These are phyloP conservation scores for Solanum ossicruentum DNA, from an alignment of 257 asterid genomes.

Conservation along the genomic window DNA sequence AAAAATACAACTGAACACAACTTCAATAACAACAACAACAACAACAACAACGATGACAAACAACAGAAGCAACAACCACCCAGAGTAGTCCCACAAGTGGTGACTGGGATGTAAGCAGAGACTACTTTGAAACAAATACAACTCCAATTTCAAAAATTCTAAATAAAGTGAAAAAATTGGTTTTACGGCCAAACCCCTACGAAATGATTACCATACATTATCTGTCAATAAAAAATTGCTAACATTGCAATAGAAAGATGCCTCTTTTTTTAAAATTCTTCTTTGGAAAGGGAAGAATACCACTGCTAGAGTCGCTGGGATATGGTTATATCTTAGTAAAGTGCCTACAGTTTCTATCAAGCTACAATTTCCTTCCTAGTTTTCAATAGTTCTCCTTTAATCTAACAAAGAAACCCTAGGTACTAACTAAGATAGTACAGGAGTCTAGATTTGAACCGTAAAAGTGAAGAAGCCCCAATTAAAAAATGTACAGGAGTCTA, in stretches of 20 bases:
- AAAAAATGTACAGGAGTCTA: background rate
- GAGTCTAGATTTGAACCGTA: background rate
- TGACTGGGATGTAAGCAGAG: background rate
- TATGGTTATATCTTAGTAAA: background rate
- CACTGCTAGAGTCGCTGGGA: background rate
- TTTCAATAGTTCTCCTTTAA: background rate
- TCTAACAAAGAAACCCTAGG: background rate
- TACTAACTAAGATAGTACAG: too few relatives aligned
- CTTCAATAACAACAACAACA: too few relatives aligned
- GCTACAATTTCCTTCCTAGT: background rate
- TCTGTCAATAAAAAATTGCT: background rate
- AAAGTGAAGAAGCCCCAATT: background rate
- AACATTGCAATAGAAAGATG: background rate
- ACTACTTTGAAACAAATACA: background rate
- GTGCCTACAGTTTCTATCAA: background rate
- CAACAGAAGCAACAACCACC: background rate
- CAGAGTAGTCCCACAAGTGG: background rate
- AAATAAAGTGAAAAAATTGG: too few relatives aligned
- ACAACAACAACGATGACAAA: too few relatives aligned
- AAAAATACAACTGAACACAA: too few relatives aligned
- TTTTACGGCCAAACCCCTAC: too few relatives aligned
- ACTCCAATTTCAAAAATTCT: too few relatives aligned
- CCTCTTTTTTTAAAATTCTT: background rate
- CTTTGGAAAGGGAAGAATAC: background rate
- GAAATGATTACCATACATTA: background rate